Conservation (phyloP, 1,139 yeast genomes). For the Candida sojae region DNA sequence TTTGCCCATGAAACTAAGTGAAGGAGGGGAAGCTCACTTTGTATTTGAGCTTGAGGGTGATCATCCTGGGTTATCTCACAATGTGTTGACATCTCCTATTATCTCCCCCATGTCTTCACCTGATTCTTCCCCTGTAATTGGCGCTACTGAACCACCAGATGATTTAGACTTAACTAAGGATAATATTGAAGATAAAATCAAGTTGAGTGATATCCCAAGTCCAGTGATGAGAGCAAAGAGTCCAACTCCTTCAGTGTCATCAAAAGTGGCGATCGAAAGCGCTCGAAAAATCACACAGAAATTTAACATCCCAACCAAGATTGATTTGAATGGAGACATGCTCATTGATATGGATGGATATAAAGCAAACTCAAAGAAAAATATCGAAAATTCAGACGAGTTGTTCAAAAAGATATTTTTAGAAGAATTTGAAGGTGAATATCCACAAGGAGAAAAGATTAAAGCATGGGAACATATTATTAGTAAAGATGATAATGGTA, state of each 20-base stretch:
- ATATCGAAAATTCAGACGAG: slow-evolving; percentile 68
- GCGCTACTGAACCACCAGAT: slow-evolving; percentile 25
- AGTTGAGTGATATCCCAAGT: slow-evolving; percentile 23
- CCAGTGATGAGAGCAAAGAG: slow-evolving; percentile 19
- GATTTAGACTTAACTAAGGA: slow-evolving; percentile 33
- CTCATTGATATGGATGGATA: slow-evolving; percentile 96
- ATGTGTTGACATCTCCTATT: slow-evolving; percentile 89
- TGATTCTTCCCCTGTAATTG: slow-evolving; percentile 38
- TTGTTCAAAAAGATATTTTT: slow-evolving; percentile 69
- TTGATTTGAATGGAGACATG: slow-evolving; percentile 89
- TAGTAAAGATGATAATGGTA: slow-evolving; percentile 68
- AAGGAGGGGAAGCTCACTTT: slow-evolving; percentile 97
- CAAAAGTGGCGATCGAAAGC: slow-evolving; percentile 56
- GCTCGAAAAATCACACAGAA: slow-evolving; percentile 70
- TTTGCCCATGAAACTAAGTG: slow-evolving; percentile 94
- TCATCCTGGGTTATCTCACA: slow-evolving; percentile 57
- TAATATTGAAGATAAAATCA: slow-evolving; percentile 31
- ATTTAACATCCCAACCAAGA: slow-evolving; percentile 84
- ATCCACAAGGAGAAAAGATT: slow-evolving; percentile 19
- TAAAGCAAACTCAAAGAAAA: slow-evolving; percentile 76
- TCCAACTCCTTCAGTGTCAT: slow-evolving; percentile 25
- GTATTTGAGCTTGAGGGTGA: slow-evolving; percentile 88
- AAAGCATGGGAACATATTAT: slow-evolving; percentile 38
- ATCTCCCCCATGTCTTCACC: slow-evolving; percentile 79
- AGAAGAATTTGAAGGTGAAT: slow-evolving; percentile 43